Evolutionary conservation across 2,329 filamentous ascomycete genomes (phyloP).

Genomic region (Thielaviopsis populi): DNA sequence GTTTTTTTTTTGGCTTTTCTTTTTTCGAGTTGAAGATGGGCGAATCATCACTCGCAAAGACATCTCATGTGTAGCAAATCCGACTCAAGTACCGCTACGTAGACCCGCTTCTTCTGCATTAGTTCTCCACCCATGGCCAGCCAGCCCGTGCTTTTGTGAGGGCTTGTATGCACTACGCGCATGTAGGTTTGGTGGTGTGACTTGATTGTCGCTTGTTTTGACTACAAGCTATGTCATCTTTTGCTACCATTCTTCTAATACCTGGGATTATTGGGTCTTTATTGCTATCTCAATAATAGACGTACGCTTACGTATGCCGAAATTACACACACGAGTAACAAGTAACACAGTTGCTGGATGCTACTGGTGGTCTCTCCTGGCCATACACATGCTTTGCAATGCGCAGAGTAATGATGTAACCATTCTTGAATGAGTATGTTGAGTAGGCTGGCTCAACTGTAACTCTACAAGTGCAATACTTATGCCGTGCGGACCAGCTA

Average conservation of each 20-base stretch:
- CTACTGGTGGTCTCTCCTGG: no score
- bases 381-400: no score
- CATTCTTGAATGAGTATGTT: no score
- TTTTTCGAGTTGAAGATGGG: neutral
- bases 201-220: constrained; percentile 10
- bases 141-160: constrained; percentile 3
- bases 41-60: neutral
- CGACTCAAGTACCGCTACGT: neutral
- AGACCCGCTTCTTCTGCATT: neutral
- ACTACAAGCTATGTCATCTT: constrained; percentile 8
- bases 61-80: neutral
- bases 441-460: no score
- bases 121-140: neutral
- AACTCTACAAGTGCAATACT: no score
- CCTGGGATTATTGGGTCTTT: neutral
- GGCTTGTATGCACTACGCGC: constrained; percentile 7
- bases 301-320: neutral
- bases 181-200: constrained; percentile 13
- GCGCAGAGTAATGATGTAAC: no score
- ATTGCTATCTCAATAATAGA: no score
- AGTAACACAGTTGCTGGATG: no score
- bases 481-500: no score
- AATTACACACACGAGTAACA: no score
- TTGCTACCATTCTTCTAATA: neutral
- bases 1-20: no score